phyloP scores from a whole-genome alignment of 805 yeast genomes.

The Candida namnaoensis region DNA sequence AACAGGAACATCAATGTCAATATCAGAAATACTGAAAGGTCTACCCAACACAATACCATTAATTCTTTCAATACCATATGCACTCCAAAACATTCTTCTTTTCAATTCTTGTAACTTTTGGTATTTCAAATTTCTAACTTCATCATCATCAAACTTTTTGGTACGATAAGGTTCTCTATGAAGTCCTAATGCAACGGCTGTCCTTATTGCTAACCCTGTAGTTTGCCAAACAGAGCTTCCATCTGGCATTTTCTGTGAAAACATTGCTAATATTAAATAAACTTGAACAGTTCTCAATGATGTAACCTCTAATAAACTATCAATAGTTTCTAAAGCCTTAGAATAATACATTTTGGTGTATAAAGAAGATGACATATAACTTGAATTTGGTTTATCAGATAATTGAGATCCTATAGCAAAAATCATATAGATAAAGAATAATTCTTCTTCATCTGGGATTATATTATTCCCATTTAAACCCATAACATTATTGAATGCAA shows the following conservation, averaged over 20 bases:
- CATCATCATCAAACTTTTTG: constrained; percentile 1
- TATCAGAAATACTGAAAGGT: constrained; percentile 27
- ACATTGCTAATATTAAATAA: constrained; percentile 20
- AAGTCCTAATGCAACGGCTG: constrained; percentile 22
- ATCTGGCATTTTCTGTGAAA: constrained; percentile 26
- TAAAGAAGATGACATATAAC: constrained; percentile 3
- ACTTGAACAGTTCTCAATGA: constrained; percentile 23
- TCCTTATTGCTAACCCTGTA: constrained; percentile 22
- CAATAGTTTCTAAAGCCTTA: constrained; percentile 20
- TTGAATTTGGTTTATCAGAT: constrained; percentile 2
- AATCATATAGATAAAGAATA: constrained; percentile 23
- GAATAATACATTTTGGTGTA: constrained; percentile 20
- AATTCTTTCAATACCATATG: constrained; percentile 25
- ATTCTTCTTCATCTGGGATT: constrained; percentile 1
- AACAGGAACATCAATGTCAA: constrained; percentile 23
- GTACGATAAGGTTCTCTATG: constrained; percentile 19
- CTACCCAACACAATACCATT: constrained; percentile 25
- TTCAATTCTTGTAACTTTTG: constrained; percentile 12
- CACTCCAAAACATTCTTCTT: constrained; percentile 25
- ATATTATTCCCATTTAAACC: constrained; percentile 7
- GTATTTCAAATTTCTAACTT: background rate
- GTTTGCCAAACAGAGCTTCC: constrained; percentile 24
- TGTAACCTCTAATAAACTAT: constrained; percentile 14
- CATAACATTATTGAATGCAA: constrained; percentile 13
- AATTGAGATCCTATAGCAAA: constrained; percentile 22